A percentile compares a stretch with the other conserved stretches of the same genome.
phyloP scores from a whole-genome alignment of 2,329 filamentous ascomycete genomes.

The Alternaria hordeiaustralica region DNA sequence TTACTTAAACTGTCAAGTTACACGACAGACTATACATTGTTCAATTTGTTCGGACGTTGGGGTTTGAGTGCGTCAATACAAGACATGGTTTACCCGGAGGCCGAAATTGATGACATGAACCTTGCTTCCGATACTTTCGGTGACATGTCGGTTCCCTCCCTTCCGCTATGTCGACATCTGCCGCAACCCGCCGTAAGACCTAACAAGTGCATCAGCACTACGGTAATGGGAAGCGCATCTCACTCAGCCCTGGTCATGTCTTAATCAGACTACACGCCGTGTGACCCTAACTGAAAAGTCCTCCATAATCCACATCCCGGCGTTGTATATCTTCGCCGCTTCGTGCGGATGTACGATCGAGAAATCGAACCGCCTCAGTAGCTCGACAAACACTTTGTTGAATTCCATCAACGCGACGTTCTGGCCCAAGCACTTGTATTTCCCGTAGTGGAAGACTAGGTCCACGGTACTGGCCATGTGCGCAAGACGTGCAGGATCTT shows the following conservation, averaged over 20 bases:
- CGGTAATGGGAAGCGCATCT: background rate
- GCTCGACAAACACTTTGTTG: constrained; percentile 41
- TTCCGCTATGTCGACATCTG: background rate
- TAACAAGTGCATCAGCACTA: background rate
- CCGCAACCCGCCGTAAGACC: background rate
- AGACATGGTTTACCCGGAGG: background rate
- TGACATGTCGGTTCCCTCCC: background rate
- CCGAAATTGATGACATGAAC: background rate
- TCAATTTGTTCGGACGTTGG: background rate
- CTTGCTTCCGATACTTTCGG: too few species aligned
- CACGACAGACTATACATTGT: background rate
- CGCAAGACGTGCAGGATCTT: constrained; percentile 40
- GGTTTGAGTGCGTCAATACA: background rate
- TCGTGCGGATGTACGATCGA: background rate
- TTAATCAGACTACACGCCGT: background rate
- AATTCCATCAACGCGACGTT: constrained; percentile 38
- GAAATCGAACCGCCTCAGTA: background rate
- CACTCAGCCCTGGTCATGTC: background rate
- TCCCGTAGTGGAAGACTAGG: constrained; percentile 36
- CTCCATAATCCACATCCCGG: background rate
- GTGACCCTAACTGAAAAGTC: background rate
- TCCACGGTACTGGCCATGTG: constrained; percentile 31
- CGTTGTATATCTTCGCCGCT: background rate
- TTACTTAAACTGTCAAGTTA: background rate
- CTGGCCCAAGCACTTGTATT: constrained; percentile 34